Evolutionary conservation across 1,139 yeast genomes (phyloP).

Genomic region (Pichia sp.): DNA sequence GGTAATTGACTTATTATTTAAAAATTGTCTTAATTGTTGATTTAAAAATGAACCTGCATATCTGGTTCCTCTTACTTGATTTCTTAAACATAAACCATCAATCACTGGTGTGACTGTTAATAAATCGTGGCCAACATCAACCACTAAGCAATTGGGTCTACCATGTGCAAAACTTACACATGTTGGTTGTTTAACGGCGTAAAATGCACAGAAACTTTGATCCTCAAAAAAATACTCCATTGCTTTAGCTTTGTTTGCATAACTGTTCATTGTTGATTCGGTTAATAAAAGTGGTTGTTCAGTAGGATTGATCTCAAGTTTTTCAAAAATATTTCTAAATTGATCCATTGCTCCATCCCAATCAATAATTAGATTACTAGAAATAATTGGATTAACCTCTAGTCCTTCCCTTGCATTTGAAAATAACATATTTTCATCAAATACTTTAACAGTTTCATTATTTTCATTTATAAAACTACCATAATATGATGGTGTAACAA

Average conservation of each 20-base stretch:
- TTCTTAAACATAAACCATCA: slow-evolving; percentile 82
- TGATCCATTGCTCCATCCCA: slow-evolving; percentile 75
- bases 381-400: slow-evolving; percentile 52
- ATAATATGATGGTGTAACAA: slow-evolving; percentile 62
- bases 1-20: slow-evolving; percentile 25
- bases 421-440: slow-evolving; percentile 54
- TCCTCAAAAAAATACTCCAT: slow-evolving; percentile 72
- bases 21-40: slow-evolving; percentile 31
- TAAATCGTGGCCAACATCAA: slow-evolving; percentile 85
- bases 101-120: slow-evolving; percentile 86
- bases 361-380: slow-evolving; percentile 55
- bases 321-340: slow-evolving; percentile 48
- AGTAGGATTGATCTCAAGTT: slow-evolving; percentile 45
- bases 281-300: slow-evolving; percentile 78
- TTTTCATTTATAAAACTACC: slow-evolving; percentile 29
- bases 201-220: slow-evolving; percentile 77
- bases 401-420: slow-evolving; percentile 44
- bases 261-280: slow-evolving; percentile 82
- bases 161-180: slow-evolving; percentile 93
- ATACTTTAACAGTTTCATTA: slow-evolving; percentile 15
- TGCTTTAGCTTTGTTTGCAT: slow-evolving; percentile 60
- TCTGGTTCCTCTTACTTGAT: slow-evolving; percentile 60
- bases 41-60: slow-evolving; percentile 58
- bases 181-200: slow-evolving; percentile 77
- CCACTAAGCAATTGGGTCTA: slow-evolving; percentile 86